These are phyloP conservation scores for Phellinidium pouzarii DNA, from an alignment of 1,284 basidiomycete genomes.

Conservation along the genomic window DNA sequence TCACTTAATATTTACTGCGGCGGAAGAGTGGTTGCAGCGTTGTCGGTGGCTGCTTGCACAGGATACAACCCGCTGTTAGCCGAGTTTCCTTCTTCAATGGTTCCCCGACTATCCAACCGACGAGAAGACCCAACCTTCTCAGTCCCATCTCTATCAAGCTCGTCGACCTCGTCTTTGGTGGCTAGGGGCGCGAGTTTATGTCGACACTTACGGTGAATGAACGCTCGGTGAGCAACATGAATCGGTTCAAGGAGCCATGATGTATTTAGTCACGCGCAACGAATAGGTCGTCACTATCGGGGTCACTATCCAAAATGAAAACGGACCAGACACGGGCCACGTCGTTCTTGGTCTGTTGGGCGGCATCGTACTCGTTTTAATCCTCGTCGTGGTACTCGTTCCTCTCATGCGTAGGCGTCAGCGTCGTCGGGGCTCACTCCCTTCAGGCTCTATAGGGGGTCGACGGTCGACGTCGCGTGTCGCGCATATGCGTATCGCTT, in stretches of 20 bases:
- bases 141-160: not conserved
- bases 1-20: not conserved
- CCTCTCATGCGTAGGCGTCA: slow-evolving; percentile 14
- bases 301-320: not conserved
- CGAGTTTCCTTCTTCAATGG: not conserved
- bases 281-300: not conserved
- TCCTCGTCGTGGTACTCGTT: slow-evolving; percentile 14
- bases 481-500: slow-evolving; percentile 1
- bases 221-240: not conserved
- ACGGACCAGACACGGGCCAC: slow-evolving; percentile 3
- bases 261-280: not conserved
- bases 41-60: not conserved
- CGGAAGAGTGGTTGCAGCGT: not conserved
- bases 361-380: slow-evolving; percentile 8
- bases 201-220: not conserved
- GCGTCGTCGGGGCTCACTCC: not conserved
- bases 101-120: not conserved
- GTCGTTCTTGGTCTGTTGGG: slow-evolving; percentile 15
- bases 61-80: not conserved
- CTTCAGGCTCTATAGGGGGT: not conserved
- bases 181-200: not conserved
- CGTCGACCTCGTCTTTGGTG: not conserved
- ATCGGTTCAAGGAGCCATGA: not conserved
- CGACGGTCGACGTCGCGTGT: slow-evolving; percentile 13
- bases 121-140: not conserved